phyloP scores from a whole-genome alignment of 2,329 filamentous ascomycete species.

The Dactylonectria macrodidyma region DNA sequence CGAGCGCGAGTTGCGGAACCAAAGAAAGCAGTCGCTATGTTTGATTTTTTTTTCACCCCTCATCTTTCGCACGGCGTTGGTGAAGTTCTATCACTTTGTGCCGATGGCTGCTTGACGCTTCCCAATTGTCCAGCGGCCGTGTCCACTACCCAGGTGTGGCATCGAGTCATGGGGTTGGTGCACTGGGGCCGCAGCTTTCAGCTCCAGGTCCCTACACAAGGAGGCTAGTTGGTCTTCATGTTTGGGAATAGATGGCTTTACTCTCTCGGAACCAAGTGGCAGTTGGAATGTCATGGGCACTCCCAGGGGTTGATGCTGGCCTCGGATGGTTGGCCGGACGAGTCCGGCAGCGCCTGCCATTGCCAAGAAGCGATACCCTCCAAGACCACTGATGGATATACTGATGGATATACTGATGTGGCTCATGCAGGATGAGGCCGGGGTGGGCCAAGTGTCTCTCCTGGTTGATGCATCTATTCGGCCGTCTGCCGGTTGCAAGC shows the following conservation, averaged over 20 bases:
- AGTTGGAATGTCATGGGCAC: slow-evolving; percentile 1
- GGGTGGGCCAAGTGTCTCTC: not conserved
- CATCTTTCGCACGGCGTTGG: not conserved
- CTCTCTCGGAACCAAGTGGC: not conserved
- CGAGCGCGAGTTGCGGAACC: not conserved
- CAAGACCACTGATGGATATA: too few species aligned
- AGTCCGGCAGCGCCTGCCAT: not conserved
- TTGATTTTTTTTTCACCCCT: not conserved
- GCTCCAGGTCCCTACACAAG: not conserved
- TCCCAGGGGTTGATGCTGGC: slow-evolving; percentile 1
- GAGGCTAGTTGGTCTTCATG: not conserved
- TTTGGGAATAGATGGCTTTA: not conserved
- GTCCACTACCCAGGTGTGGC: not conserved
- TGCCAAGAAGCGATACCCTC: not conserved
- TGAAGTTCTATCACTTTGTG: not conserved
- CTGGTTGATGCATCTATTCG: slow-evolving; percentile 1
- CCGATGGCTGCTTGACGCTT: not conserved
- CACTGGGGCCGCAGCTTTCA: not conserved
- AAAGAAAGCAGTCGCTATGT: not conserved
- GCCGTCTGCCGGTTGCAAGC: not conserved
- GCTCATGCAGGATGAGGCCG: not conserved
- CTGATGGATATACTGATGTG: not conserved
- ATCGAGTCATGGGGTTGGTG: not conserved
- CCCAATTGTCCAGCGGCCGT: not conserved
- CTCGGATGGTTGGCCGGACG: not conserved